Evolutionary conservation across 352 stramenopile genomes (phyloP).

Genomic region (Elongisporangium undulatum): DNA sequence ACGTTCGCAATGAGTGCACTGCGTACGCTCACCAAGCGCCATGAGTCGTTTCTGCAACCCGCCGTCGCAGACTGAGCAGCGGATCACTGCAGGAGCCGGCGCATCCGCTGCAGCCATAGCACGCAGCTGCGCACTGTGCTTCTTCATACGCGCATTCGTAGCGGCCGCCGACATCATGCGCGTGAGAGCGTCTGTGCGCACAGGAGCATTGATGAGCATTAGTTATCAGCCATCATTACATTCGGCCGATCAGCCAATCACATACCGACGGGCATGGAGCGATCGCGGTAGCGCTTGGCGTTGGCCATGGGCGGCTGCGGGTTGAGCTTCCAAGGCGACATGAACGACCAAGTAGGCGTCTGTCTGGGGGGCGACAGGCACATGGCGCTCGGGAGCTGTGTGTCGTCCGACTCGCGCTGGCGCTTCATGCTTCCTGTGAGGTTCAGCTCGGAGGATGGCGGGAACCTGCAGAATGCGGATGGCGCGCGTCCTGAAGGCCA

Average conservation of each 20-base stretch:
- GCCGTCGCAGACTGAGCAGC: constrained; percentile 37
- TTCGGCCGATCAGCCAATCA: neutral
- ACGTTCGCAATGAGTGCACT: constrained; percentile 64
- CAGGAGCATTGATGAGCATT: neutral
- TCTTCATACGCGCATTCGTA: constrained; percentile 68
- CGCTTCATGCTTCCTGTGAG: constrained; percentile 43
- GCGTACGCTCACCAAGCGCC: constrained; percentile 10
- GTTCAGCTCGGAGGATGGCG: constrained; percentile 8
- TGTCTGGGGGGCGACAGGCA: constrained; percentile 18
- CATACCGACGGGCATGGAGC: constrained; percentile 64
- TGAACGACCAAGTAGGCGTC: constrained; percentile 14
- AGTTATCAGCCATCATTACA: neutral
- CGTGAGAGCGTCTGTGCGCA: constrained; percentile 54
- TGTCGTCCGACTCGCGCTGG: constrained; percentile 23
- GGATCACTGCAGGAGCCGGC: constrained; percentile 2
- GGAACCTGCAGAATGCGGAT: constrained; percentile 8
- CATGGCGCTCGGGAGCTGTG: constrained; percentile 7
- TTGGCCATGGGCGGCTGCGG: constrained; percentile 7
- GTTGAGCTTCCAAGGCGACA: constrained; percentile 57
- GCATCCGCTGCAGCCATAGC: constrained; percentile 2
- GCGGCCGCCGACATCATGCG: constrained; percentile 72
- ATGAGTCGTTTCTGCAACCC: constrained; percentile 12
- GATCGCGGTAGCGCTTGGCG: constrained; percentile 63
- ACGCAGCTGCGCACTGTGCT: constrained; percentile 42
- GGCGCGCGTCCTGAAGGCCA: neutral